Evolutionary conservation across 2,329 filamentous ascomycete species (phyloP), one percentile per base, ranked within the genome.

Genomic region (Plenodomus biglobosus): DNA sequence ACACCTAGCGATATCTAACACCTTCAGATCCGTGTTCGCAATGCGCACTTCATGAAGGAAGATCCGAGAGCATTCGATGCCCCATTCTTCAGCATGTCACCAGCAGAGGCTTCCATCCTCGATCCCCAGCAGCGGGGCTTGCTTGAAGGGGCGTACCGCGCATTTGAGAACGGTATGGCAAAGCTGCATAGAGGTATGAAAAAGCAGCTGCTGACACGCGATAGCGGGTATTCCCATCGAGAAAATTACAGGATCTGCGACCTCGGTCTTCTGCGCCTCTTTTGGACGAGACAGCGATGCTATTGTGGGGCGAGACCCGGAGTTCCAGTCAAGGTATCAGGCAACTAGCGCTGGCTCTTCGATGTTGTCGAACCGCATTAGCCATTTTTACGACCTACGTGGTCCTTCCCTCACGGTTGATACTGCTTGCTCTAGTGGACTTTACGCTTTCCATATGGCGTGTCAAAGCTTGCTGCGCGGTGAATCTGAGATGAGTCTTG

Each of bases 71-170:
- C 44, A 1, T 66, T 66, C 16, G 62, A 66, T 46, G 55, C 61
- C 2, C 52, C 52, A 3, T 64, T 64, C 42, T 66, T 66, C 21
- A 50, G 44, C 1, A 53, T 66, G 7, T 38, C 48, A 8, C 48
- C 55, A 1, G 40, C 45, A 2, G 61, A 66, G 35, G 62, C 62
- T 2, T 48, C 46, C 2, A 45, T 44, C 11, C 57, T 68, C 49
- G 65, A 70, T 40, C 66, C 66, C 1, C 55, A 62, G 24, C 60
- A 64, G 3, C 56, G 65, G 1, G 38, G 52, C 1, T 38, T 67
- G 11, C 50, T 70, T 3, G 66, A 70, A 40, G 56, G 53, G 3
- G 51, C 52, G 11, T 69, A 65, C 32, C 58, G 63, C 30, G 65
- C 64, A 10, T 36, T 69, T 15, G 66, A 69, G 24, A 65, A 64